Conservation (phyloP, 495 filamentous ascomycete species). For the Podospora didyma region DNA sequence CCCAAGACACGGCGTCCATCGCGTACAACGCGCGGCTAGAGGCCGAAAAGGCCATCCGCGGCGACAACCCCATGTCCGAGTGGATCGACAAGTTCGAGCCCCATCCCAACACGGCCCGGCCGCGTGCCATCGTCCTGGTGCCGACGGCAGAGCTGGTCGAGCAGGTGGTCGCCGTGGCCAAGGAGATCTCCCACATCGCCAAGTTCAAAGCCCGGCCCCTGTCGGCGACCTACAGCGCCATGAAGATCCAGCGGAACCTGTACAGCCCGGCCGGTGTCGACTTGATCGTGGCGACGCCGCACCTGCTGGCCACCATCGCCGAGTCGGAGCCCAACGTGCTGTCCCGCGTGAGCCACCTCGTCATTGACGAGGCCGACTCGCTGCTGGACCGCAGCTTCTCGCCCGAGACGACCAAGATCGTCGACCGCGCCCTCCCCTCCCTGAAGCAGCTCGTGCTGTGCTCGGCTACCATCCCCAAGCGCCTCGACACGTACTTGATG, state of each 20-base stretch:
- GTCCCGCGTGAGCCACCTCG: conserved; percentile 77
- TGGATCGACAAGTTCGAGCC: conserved; percentile 52
- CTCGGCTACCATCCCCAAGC: conserved; percentile 90
- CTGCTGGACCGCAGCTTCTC: conserved; percentile 89
- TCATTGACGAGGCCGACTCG: conserved; percentile 93
- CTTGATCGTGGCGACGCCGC: conserved; percentile 81
- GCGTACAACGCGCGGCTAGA: conserved; percentile 46
- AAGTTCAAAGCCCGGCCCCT: conserved; percentile 80
- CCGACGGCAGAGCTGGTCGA: conserved; percentile 91
- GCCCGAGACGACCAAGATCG: conserved; percentile 72
- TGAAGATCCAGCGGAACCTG: conserved; percentile 80
- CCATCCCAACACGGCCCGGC: conserved; percentile 69
- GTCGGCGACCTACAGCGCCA: conserved; percentile 67
- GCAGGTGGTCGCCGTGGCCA: conserved; percentile 76
- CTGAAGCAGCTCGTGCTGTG: conserved; percentile 89
- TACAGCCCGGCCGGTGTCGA: conserved; percentile 82
- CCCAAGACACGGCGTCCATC: conserved; percentile 51
- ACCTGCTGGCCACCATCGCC: conserved; percentile 80
- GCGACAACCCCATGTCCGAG: conserved; percentile 43
- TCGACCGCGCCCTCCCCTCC: conserved; percentile 71
- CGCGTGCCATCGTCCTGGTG: conserved; percentile 81
- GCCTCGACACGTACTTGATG: conserved; percentile 77
- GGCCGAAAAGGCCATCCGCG: conserved; percentile 43
- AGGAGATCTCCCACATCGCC: conserved; percentile 72
- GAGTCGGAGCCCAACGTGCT: conserved; percentile 84